phyloP scores from a whole-genome alignment of 1,284 basidiomycete genomes.

The Anthracocystis walkeri region DNA sequence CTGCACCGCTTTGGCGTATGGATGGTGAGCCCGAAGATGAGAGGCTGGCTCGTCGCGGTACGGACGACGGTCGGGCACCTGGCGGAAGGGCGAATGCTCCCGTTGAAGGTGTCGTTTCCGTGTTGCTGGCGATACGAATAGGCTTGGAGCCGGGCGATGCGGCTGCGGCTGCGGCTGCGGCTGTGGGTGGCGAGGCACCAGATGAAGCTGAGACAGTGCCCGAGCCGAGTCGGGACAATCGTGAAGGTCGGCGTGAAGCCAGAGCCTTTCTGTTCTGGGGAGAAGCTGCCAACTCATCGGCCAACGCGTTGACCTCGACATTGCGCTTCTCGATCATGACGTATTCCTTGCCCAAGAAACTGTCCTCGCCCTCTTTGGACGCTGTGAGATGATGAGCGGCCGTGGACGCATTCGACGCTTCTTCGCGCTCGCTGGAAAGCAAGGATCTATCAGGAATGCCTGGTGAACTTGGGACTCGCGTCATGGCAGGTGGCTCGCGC shows the following conservation, averaged over 20 bases:
- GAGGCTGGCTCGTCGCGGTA: conserved; percentile 48
- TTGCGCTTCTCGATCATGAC: conserved; percentile 75
- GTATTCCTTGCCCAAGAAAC: conserved; percentile 72
- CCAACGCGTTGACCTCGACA: conserved; percentile 74
- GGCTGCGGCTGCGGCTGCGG: conserved; percentile 11
- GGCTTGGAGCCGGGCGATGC: conserved; percentile 19
- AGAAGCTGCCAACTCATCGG: conserved; percentile 70
- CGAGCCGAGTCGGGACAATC: conserved; percentile 47
- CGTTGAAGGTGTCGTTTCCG: conserved; percentile 14
- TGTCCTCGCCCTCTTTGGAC: conserved; percentile 41
- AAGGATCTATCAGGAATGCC: conserved; percentile 28
- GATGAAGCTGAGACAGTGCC: conserved; percentile 18
- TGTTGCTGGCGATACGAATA: conserved; percentile 25
- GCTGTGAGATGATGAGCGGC: conserved; percentile 4
- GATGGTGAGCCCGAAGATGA: conserved; percentile 51
- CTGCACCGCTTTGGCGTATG: conserved; percentile 35
- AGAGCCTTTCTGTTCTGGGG: conserved; percentile 35
- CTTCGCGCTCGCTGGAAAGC: conserved; percentile 10
- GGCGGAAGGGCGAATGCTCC: conserved; percentile 59
- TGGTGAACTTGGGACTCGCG: conserved; percentile 33
- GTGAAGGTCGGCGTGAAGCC: conserved; percentile 47
- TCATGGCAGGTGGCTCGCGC: conserved; percentile 14
- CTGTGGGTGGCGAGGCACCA: conserved; percentile 28
- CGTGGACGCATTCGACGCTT: not conserved
- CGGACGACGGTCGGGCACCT: conserved; percentile 47